Conservation (phyloP, 2,329 filamentous ascomycete genomes). For the Apiospora malaysiana region DNA sequence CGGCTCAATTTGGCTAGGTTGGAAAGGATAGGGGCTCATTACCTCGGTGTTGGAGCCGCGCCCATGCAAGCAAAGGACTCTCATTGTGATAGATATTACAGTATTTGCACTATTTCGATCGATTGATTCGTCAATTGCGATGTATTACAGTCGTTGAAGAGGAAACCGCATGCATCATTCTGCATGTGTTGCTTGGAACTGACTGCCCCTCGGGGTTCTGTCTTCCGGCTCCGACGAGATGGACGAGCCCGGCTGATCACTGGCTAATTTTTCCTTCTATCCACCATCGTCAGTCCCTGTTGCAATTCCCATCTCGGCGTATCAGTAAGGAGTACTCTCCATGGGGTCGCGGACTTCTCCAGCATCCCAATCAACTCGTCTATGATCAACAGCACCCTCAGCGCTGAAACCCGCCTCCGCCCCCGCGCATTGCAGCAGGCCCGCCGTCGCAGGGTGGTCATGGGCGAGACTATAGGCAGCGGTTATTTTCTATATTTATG, state of each 20-base stretch:
- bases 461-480: too few relatives aligned
- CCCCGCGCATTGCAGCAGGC: not conserved
- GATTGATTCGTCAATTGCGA: not conserved
- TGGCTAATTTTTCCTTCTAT: not conserved
- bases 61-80: constrained; percentile 21
- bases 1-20: not conserved
- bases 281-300: not conserved
- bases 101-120: not conserved
- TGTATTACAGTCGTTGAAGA: not conserved
- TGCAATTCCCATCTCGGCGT: not conserved
- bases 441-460: not conserved
- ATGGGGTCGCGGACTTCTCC: not conserved
- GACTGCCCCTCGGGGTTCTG: not conserved
- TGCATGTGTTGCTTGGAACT: not conserved
- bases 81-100: not conserved
- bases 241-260: too few relatives aligned
- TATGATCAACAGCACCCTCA: not conserved
- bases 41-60: constrained; percentile 21
- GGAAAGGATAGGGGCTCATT: not conserved
- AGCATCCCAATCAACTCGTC: not conserved
- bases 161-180: not conserved
- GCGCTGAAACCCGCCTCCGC: not conserved
- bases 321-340: not conserved
- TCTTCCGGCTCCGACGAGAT: not conserved
- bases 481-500: not conserved